These are phyloP conservation scores for Penicillium sp. DNA, from an alignment of 2,329 filamentous ascomycete genomes.

Conservation along the genomic window DNA sequence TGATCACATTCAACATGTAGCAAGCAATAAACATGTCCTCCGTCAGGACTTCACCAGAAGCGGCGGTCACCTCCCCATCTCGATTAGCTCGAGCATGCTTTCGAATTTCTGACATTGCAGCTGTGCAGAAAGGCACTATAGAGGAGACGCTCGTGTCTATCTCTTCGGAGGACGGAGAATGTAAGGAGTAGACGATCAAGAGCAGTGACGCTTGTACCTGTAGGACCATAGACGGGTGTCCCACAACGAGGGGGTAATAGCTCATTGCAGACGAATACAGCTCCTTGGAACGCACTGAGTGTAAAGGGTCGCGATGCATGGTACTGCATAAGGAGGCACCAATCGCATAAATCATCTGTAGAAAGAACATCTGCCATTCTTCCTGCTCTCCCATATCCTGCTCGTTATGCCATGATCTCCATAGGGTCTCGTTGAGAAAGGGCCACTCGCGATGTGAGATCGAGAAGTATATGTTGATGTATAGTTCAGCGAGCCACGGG, in stretches of 20 bases:
- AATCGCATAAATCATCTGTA: constrained; percentile 30
- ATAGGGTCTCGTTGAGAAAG: constrained; percentile 24
- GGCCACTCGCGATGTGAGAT: constrained; percentile 30
- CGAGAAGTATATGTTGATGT: constrained; percentile 27
- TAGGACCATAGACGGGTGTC: constrained; percentile 25
- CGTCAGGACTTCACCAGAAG: constrained; percentile 15
- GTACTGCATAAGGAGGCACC: constrained; percentile 26
- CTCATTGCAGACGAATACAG: constrained; percentile 25
- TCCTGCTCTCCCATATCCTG: constrained; percentile 11
- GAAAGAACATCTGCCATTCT: constrained; percentile 27
- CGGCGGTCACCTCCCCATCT: constrained; percentile 10
- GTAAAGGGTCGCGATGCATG: constrained; percentile 22
- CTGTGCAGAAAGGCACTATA: constrained; percentile 28
- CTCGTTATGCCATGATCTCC: constrained; percentile 25
- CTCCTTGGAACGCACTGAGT: constrained; percentile 22
- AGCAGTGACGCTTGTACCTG: constrained; percentile 30
- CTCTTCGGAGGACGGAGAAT: constrained; percentile 28
- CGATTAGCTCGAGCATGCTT: constrained; percentile 17
- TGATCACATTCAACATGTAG: constrained; percentile 31
- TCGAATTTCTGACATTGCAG: constrained; percentile 26
- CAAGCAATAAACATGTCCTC: constrained; percentile 31
- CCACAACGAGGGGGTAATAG: constrained; percentile 29
- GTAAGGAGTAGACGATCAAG: constrained; percentile 28
- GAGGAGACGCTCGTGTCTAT: constrained; percentile 27
- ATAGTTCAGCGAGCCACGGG: constrained; percentile 24